Base-by-base conservation (phyloP, 2,329 filamentous ascomycete species). In the Fusarium coicis region DNA sequence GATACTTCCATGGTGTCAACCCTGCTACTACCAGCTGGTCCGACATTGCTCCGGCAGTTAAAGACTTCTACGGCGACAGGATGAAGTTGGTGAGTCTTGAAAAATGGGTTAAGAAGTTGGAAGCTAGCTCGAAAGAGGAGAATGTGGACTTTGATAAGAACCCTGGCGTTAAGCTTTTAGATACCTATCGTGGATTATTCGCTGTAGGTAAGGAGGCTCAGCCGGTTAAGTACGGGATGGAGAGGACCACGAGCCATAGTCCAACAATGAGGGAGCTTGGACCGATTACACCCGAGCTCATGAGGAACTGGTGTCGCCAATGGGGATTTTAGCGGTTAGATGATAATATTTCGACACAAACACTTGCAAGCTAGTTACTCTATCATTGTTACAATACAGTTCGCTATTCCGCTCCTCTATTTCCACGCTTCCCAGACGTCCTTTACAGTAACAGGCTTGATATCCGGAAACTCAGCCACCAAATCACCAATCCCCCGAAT, bases 261-360 rank as follows among this genome's bases (percentile, higher is more conserved):
- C 46, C 65, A 0, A 63, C 65, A 0, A 68, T 68, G 7, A 49
- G 26, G 2, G 32, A 63, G 4, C 63, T 49, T n/a, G 55, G 47
- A 1, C 42, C 63, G 8, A 16, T 68, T 4, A 54, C 63, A 0
- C 30, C 37, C 0, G 42, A 26, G 10, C 11, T 68, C 3, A 54
- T 68, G 18, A 37, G 3, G 1, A 68, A 68, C 18, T 68, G 65
- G 65, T 68, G 65, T 49, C 63, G 55, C 8, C 65, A 68, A 23
- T 68, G 65, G 65, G 49, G 49, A 0, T 53, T 53, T 37, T 52
- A 52, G 30, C 7, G 3, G 3, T 2, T 3, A 2, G 11, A 14
- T 19, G 4, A 10, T 7, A 10, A 11, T 6, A 49, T 11, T 4
- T 32, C 10, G 9, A 16, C 8, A 15, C 1, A 7, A 7, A 34